Conservation (phyloP, 768 basidiomycete genomes). For the Dentipellis fragilis region DNA sequence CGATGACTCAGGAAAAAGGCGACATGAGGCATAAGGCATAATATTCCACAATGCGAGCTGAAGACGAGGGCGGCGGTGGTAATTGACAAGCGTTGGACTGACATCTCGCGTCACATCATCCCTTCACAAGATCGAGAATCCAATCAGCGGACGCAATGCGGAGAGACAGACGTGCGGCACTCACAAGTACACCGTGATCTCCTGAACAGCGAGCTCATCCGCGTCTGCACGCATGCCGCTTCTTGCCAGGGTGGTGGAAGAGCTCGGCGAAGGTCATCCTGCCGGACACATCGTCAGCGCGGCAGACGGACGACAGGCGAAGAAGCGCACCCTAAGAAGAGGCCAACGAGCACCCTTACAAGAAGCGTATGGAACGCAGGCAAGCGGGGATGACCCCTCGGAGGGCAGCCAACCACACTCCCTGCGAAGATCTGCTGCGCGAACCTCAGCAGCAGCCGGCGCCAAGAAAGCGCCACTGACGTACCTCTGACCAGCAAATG, state of each 20-base stretch:
- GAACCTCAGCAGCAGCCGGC: not conserved
- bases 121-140: not conserved
- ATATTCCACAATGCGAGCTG: not conserved
- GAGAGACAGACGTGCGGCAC: not conserved
- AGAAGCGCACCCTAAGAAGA: conserved; percentile 19
- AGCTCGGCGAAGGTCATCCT: conserved; percentile 11
- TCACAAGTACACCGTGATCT: conserved; percentile 9
- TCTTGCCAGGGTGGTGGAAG: conserved; percentile 15
- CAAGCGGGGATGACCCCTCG: conserved; percentile 20
- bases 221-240: conserved; percentile 16
- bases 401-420: conserved; percentile 13
- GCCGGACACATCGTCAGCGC: not conserved
- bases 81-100: not conserved
- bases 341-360: conserved; percentile 30
- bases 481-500: not conserved
- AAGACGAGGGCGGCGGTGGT: not conserved
- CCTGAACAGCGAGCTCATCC: conserved; percentile 15
- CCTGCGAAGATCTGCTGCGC: not conserved
- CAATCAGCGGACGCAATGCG: not conserved
- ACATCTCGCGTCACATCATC: conserved; percentile 4
- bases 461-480: not conserved
- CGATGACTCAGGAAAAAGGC: too few relatives aligned
- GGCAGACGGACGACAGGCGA: not conserved
- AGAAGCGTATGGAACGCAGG: conserved; percentile 30
- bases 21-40: not conserved